Conservation (phyloP, 768 basidiomycete genomes). For the Xerocomellus chrysenteron region DNA sequence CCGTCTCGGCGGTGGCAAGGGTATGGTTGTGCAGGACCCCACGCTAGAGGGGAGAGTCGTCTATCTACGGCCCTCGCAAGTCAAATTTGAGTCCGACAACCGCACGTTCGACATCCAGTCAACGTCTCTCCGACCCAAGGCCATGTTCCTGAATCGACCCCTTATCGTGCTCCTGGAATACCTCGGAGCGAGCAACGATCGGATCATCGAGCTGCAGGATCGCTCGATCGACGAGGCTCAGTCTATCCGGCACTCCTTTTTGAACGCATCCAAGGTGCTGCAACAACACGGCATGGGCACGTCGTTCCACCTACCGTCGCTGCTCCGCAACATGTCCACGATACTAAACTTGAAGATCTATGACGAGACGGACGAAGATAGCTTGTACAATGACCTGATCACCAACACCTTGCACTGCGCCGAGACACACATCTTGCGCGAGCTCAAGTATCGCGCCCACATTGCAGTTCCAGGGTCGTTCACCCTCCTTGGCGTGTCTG, state of each 20-base stretch:
- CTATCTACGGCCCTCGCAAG: slow-evolving; percentile 44
- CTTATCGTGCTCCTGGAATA: slow-evolving; percentile 50
- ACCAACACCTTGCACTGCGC: slow-evolving; percentile 37
- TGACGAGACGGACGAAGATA: slow-evolving; percentile 2
- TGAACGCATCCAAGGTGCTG: slow-evolving; percentile 38
- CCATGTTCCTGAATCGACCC: slow-evolving; percentile 46
- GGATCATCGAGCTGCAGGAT: slow-evolving; percentile 40
- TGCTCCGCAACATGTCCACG: slow-evolving; percentile 38
- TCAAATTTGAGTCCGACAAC: slow-evolving; percentile 43
- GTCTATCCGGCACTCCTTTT: slow-evolving; percentile 34
- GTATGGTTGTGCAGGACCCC: slow-evolving; percentile 47
- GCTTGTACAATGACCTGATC: slow-evolving; percentile 38
- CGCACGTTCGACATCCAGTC: slow-evolving; percentile 48
- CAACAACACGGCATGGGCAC: slow-evolving; percentile 44
- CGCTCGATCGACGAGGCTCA: slow-evolving; percentile 38
- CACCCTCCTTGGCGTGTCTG: slow-evolving; percentile 54
- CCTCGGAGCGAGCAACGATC: slow-evolving; percentile 35
- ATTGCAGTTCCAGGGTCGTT: slow-evolving; percentile 49
- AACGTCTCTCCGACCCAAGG: slow-evolving; percentile 43
- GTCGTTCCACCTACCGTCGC: slow-evolving; percentile 45
- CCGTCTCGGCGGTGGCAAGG: slow-evolving; percentile 47
- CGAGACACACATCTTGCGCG: slow-evolving; percentile 46
- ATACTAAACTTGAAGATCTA: slow-evolving; percentile 32
- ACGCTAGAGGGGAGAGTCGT: slow-evolving; percentile 36
- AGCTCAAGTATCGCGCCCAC: slow-evolving; percentile 50